phyloP scores from a whole-genome alignment of 2,329 filamentous ascomycete genomes.

The Talaromyces amestolkiae region DNA sequence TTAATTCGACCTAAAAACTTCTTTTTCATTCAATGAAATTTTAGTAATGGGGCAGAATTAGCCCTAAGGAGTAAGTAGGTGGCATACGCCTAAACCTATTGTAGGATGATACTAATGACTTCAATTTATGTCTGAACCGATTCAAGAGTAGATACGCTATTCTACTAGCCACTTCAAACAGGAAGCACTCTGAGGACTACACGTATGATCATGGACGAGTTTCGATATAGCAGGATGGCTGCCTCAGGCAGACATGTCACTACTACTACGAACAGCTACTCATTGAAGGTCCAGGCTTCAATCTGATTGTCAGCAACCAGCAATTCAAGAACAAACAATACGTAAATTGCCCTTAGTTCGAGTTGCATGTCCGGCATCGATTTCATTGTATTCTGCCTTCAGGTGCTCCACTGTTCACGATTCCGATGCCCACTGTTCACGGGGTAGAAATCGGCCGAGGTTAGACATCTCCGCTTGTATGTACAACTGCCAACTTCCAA shows the following conservation, averaged over 20 bases:
- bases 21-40: too few species aligned
- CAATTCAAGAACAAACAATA: background rate
- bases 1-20: background rate
- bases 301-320: background rate
- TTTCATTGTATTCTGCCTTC: background rate
- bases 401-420: background rate
- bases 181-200: background rate
- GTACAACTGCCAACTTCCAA: background rate
- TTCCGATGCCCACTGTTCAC: too few species aligned
- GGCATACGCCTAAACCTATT: background rate
- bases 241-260: background rate
- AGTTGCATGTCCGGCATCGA: background rate
- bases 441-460: background rate
- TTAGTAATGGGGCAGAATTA: background rate
- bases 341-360: background rate
- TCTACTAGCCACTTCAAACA: background rate
- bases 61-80: background rate
- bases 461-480: background rate
- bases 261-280: background rate
- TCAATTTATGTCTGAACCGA: background rate
- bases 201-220: background rate
- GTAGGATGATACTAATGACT: background rate
- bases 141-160: background rate
- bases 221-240: background rate
- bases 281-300: background rate